Conservation (phyloP, 2,329 filamentous ascomycete species). For the Curvularia verruculosa region DNA sequence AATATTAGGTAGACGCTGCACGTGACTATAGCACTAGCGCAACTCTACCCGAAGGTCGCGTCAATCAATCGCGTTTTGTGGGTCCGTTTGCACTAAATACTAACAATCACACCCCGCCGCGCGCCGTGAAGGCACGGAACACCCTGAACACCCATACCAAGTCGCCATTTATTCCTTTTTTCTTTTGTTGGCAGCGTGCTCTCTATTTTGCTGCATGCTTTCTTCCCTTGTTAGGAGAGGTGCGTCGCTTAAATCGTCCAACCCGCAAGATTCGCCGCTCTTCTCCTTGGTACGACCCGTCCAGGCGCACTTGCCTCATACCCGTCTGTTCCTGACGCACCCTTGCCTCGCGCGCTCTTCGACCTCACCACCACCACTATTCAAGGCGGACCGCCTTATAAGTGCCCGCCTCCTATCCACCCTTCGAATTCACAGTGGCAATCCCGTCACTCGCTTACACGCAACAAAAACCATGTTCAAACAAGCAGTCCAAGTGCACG, state of each 20-base stretch:
- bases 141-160: slow-evolving; percentile 30
- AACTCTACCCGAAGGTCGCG: slow-evolving; percentile 24
- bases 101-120: slow-evolving; percentile 23
- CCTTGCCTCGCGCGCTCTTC: slow-evolving; percentile 22
- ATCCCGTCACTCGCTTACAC: slow-evolving; percentile 26
- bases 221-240: slow-evolving; percentile 33
- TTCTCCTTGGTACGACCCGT: slow-evolving; percentile 23
- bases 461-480: slow-evolving; percentile 47
- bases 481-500: slow-evolving; percentile 49
- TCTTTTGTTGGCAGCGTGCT: slow-evolving; percentile 33
- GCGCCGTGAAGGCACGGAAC: slow-evolving; percentile 27
- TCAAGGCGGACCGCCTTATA: background rate
- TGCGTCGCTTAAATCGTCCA: slow-evolving; percentile 44
- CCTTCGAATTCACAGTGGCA: slow-evolving; percentile 20
- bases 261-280: slow-evolving; percentile 28
- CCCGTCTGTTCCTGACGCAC: slow-evolving; percentile 17
- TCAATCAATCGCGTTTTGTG: slow-evolving; percentile 18
- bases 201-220: slow-evolving; percentile 49
- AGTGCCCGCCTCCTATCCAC: slow-evolving; percentile 3
- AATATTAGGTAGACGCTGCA: slow-evolving; percentile 6
- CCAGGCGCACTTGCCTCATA: slow-evolving; percentile 24
- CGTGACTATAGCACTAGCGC: slow-evolving; percentile 14
- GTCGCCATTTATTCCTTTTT: slow-evolving; percentile 16
- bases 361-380: slow-evolving; percentile 15
- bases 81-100: slow-evolving; percentile 22